Evolutionary conservation across 2,329 filamentous ascomycete genomes (phyloP).

Genomic region (Colletotrichum spinosum): DNA sequence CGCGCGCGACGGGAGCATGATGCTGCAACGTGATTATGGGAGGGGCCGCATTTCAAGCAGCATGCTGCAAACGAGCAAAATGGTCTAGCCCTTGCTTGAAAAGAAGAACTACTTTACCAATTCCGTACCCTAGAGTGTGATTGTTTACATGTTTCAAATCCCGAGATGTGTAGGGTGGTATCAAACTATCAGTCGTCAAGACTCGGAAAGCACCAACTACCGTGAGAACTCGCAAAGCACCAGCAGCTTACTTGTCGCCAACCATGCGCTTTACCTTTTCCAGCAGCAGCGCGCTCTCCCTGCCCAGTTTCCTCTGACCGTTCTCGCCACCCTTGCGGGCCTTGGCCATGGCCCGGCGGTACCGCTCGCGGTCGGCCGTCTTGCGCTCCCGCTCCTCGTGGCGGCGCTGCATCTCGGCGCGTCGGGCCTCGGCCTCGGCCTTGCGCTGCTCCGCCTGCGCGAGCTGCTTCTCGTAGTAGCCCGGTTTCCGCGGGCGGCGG

Average conservation of each 20-base stretch:
- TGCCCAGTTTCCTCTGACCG: conserved; percentile 82
- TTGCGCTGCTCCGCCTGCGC: conserved; percentile 57
- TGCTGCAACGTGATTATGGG: conserved; percentile 1
- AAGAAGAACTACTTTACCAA: conserved; percentile 9
- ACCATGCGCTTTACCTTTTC: conserved; percentile 83
- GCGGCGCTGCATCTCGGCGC: conserved; percentile 55
- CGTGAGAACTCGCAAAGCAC: too few species aligned
- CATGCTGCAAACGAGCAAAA: conserved; percentile 19
- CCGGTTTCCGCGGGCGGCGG: conserved; percentile 52
- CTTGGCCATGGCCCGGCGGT: conserved; percentile 77
- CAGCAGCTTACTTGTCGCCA: conserved; percentile 45
- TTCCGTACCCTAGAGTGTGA: conserved; percentile 3
- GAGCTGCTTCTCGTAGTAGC: conserved; percentile 75
- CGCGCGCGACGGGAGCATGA: conserved; percentile 9
- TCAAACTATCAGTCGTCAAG: conserved; percentile 15
- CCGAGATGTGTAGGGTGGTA: conserved; percentile 9
- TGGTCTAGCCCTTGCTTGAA: background rate
- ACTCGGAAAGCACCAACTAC: background rate
- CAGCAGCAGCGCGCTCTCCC: conserved; percentile 82
- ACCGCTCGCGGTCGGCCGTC: conserved; percentile 72
- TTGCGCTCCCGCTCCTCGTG: conserved; percentile 75
- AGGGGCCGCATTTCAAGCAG: conserved; percentile 9
- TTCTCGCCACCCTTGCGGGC: conserved; percentile 75
- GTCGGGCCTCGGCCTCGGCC: conserved; percentile 55
- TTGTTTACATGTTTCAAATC: background rate